These are phyloP conservation scores for Rhododendron molle DNA, from an alignment of 148 eudicot species.

Conservation along the genomic window DNA sequence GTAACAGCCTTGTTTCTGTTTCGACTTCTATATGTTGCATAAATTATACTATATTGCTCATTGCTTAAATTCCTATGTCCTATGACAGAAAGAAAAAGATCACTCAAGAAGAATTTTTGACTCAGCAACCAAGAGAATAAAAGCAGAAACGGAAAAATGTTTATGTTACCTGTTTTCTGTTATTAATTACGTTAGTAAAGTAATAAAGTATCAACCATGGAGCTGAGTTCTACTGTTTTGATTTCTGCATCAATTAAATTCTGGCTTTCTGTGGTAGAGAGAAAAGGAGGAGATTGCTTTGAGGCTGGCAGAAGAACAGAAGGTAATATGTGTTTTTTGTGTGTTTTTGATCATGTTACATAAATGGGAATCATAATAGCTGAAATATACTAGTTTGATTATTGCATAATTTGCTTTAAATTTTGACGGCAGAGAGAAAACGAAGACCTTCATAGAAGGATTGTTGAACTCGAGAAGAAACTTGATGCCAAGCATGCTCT, in stretches of 20 bases:
- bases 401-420: background rate
- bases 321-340: conserved; percentile 24
- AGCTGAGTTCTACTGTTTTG: no score
- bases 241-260: no score
- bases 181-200: no score
- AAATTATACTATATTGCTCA: no score
- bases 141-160: no score
- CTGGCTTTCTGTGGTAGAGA: background rate
- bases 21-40: no score
- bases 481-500: conserved; percentile 73
- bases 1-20: background rate
- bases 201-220: no score
- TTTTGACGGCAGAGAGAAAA: conserved; percentile 44
- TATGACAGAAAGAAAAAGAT: no score
- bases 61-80: no score
- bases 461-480: conserved; percentile 51
- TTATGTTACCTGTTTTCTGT: no score
- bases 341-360: background rate
- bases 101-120: no score
- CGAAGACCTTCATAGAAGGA: conserved; percentile 51
- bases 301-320: conserved; percentile 35
- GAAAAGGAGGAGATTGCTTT: conserved; percentile 20
- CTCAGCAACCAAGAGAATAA: no score
- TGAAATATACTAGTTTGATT: conserved; percentile 3
- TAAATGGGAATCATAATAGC: conserved; percentile 20